These are phyloP conservation scores for Debaryomyces sp. DNA, from an alignment of 1,139 yeast species.

Conservation along the genomic window DNA sequence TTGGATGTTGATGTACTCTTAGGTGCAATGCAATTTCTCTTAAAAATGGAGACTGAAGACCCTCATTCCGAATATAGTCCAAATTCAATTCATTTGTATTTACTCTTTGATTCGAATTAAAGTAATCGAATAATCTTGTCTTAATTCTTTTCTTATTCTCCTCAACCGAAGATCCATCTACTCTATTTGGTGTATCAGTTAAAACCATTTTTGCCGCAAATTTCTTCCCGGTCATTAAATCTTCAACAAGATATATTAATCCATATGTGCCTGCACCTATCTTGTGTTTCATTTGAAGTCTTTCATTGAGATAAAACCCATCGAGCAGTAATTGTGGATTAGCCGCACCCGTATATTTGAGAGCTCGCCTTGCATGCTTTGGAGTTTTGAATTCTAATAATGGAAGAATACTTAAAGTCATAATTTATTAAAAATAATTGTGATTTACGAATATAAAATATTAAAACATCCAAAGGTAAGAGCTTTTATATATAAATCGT, in stretches of 20 bases:
- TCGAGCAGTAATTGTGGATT: slow-evolving; percentile 21
- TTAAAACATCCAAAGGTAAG: not conserved
- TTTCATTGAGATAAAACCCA: slow-evolving; percentile 24
- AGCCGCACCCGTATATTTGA: slow-evolving; percentile 9
- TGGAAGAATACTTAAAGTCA: slow-evolving; percentile 23
- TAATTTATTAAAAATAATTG: slow-evolving; percentile 5
- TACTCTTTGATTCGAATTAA: slow-evolving; percentile 21
- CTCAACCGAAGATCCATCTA: slow-evolving; percentile 24
- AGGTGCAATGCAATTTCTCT: slow-evolving; percentile 76
- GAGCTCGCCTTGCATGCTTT: slow-evolving; percentile 8
- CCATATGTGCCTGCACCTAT: slow-evolving; percentile 95
- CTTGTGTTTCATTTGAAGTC: slow-evolving; percentile 44
- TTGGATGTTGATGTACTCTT: slow-evolving; percentile 75
- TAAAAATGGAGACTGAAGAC: slow-evolving; percentile 48
- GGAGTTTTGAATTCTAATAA: slow-evolving; percentile 14
- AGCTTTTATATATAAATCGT: not conserved
- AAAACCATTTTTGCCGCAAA: slow-evolving; percentile 79
- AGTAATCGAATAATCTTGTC: slow-evolving; percentile 31
- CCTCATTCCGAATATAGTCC: slow-evolving; percentile 44
- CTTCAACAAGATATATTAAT: slow-evolving; percentile 71
- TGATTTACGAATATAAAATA: not conserved
- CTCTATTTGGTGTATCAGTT: slow-evolving; percentile 38
- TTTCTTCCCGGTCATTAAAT: slow-evolving; percentile 48
- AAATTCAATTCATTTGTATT: slow-evolving; percentile 36
- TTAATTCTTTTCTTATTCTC: slow-evolving; percentile 38